phyloP scores from a whole-genome alignment of 2,329 filamentous ascomycete genomes.

The Fusarium miscanthi region DNA sequence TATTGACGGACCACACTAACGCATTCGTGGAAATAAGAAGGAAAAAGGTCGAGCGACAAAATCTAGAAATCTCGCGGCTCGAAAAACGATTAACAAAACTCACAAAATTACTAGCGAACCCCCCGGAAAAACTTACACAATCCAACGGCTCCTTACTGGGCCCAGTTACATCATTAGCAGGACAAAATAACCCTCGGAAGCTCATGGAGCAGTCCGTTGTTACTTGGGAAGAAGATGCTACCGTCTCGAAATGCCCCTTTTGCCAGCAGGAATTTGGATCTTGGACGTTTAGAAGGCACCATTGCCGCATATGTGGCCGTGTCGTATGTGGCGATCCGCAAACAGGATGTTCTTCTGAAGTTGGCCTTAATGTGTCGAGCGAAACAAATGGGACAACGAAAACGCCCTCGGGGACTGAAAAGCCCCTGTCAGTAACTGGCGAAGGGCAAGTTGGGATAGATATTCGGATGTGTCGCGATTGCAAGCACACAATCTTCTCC shows the following conservation, averaged over 20 bases:
- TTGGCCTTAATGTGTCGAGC: conserved; percentile 80
- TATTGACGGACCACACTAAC: conserved; percentile 77
- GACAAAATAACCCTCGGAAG: conserved; percentile 81
- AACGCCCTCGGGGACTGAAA: conserved; percentile 54
- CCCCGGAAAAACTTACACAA: conserved; percentile 72
- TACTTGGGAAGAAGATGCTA: conserved; percentile 91
- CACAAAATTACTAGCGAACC: conserved; percentile 82
- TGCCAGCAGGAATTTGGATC: conserved; percentile 95
- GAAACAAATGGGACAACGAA: conserved; percentile 49
- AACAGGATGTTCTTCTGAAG: conserved; percentile 85
- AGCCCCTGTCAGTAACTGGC: conserved; percentile 47
- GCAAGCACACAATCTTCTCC: conserved; percentile 70
- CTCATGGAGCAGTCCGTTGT: conserved; percentile 90
- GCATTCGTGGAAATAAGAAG: conserved; percentile 77
- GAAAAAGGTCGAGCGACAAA: conserved; percentile 83
- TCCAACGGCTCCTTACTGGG: conserved; percentile 66
- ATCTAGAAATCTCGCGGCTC: conserved; percentile 86
- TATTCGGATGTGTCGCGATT: conserved; percentile 92
- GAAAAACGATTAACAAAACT: conserved; percentile 93
- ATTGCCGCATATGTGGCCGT: conserved; percentile 92
- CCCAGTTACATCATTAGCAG: conserved; percentile 69
- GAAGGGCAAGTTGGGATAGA: conserved; percentile 74
- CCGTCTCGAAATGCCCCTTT: conserved; percentile 85
- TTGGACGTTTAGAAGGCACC: conserved; percentile 92
- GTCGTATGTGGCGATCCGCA: conserved; percentile 91